These are phyloP conservation scores for Paraphoma sp. DNA, from an alignment of 2,329 filamentous ascomycete genomes.

Conservation along the genomic window DNA sequence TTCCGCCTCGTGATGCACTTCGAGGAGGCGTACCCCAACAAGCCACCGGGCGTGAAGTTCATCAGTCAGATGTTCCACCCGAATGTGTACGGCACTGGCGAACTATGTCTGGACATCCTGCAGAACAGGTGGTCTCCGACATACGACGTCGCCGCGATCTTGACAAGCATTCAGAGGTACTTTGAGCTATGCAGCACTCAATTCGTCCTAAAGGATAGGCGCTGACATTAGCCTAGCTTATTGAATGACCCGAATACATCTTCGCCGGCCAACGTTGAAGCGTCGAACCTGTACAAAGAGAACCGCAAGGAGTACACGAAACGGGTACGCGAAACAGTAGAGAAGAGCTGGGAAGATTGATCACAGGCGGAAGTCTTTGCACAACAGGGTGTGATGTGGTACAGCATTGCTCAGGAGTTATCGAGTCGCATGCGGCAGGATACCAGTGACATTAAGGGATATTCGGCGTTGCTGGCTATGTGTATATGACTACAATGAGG, in stretches of 20 bases:
- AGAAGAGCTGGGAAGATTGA: slow-evolving; percentile 98
- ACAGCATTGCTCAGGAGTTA: slow-evolving; percentile 28
- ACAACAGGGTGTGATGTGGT: neutral
- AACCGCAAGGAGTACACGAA: slow-evolving; percentile 97
- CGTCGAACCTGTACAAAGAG: slow-evolving; percentile 97
- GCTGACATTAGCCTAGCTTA: slow-evolving; percentile 64
- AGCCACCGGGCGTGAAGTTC: slow-evolving; percentile 96
- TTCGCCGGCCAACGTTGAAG: slow-evolving; percentile 96
- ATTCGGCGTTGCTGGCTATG: slow-evolving; percentile 10
- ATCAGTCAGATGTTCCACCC: slow-evolving; percentile 99
- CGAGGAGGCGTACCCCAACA: slow-evolving; percentile 98
- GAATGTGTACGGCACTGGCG: slow-evolving; percentile 96
- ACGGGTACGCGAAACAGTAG: slow-evolving; percentile 91
- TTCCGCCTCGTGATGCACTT: slow-evolving; percentile 99
- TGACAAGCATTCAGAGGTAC: slow-evolving; percentile 97
- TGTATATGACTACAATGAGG: slow-evolving; percentile 1
- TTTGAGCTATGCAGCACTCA: slow-evolving; percentile 6
- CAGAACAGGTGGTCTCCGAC: slow-evolving; percentile 99
- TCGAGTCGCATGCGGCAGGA: slow-evolving; percentile 14
- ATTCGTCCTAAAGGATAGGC: neutral
- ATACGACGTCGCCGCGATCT: slow-evolving; percentile 94
- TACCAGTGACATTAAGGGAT: slow-evolving; percentile 11
- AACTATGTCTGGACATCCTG: slow-evolving; percentile 94
- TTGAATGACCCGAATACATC: slow-evolving; percentile 99
- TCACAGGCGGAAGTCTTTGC: neutral